Base-by-base conservation (phyloP, 257 asterid genomes). In the Penstemon eatonii region DNA sequence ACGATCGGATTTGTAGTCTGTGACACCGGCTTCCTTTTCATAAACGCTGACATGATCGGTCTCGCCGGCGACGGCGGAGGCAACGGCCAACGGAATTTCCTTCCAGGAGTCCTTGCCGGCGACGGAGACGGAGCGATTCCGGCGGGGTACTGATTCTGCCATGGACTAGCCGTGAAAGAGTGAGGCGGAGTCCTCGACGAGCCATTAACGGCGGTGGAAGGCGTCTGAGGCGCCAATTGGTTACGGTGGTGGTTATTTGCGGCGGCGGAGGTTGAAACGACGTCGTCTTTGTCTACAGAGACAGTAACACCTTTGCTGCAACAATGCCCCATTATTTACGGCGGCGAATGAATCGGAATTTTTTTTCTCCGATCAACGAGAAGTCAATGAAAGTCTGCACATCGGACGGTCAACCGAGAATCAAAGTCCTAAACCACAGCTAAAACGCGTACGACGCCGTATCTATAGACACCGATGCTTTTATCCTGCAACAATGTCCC, bases 31-130 rank as follows among this genome's bases (percentile, higher is more conserved):
- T 75, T 96, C 69, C 97, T 78, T 67, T 76, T 93, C 69, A 93
- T 7, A 38, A 90, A 67, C 55, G 96, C 91, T 41, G 99, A 91
- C 95, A 91, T 83, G 60, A 93, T 93, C 63, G 99, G 99, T 81
- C 86, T 94, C 59, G 99, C 99, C 73, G 99, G 99, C 3, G 99
- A 94, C 2, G 99, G 99, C 4, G 97, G 99, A 2, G 99, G 99
- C 78, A 94, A 71, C 9, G 99, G 97, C 99, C 99, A 94, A 71
- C 92, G 83, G 82, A 89, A 94, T 74, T 89, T 94, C 85, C 96
- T 72, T 0, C 96, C 88, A 43, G 99, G 97, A 11, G 99, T 94
- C 77, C 91, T 87, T 39, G 92, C 87, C 62, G 99, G 99, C 1
- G 99, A 91, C 7, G 99, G 97, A 0, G 98, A 76, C 53, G 96